Conservation (phyloP, 306 rosid genomes). For the Cicer judaicum region DNA sequence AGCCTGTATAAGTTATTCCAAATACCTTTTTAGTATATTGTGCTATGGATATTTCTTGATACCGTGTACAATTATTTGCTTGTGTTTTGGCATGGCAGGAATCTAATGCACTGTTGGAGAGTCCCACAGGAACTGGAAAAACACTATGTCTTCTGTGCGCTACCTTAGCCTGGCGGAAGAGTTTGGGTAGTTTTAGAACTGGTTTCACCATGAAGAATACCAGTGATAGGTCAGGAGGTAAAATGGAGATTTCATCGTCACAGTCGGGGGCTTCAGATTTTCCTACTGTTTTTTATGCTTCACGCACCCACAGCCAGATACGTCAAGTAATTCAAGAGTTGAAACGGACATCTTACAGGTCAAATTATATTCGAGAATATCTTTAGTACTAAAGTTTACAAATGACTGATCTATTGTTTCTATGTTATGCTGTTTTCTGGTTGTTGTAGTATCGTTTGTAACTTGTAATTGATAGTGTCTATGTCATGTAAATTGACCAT, state of each 20-base stretch:
- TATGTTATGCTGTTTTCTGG: constrained; percentile 4
- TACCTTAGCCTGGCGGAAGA: constrained; percentile 91
- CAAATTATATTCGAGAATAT: constrained; percentile 33
- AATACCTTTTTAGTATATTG: background rate
- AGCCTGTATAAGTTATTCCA: background rate
- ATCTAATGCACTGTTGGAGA: constrained; percentile 88
- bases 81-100: constrained; percentile 55
- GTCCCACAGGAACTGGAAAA: constrained; percentile 98
- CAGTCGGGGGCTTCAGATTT: constrained; percentile 49
- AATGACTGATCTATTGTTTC: constrained; percentile 26
- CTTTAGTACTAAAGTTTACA: constrained; percentile 6
- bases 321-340: constrained; percentile 94
- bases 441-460: constrained; percentile 13
- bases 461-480: background rate
- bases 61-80: background rate
- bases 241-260: constrained; percentile 46
- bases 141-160: constrained; percentile 96
- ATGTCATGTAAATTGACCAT: background rate
- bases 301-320: constrained; percentile 98
- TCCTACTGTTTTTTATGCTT: constrained; percentile 78
- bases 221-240: constrained; percentile 52
- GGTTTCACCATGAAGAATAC: constrained; percentile 51
- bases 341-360: constrained; percentile 89
- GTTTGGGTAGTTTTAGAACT: constrained; percentile 78
- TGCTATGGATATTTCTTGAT: constrained; percentile 16